phyloP scores from a whole-genome alignment of 2,329 filamentous ascomycete genomes.

The Colletotrichum horii region DNA sequence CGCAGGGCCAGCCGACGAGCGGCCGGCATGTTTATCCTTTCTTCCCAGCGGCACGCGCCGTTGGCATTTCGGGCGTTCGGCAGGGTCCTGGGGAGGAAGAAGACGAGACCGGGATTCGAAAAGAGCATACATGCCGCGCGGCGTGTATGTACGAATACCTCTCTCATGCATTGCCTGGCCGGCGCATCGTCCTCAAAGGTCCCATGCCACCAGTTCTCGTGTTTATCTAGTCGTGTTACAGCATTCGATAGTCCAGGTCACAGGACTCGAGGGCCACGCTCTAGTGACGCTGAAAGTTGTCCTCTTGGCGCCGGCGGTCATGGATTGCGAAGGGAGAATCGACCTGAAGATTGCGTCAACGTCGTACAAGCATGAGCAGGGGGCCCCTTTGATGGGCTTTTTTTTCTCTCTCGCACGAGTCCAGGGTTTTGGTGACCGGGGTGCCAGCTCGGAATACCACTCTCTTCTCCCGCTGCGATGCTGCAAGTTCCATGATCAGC shows the following conservation, averaged over 20 bases:
- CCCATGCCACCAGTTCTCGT: neutral
- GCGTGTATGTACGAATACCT: neutral
- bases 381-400: neutral
- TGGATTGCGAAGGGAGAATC: neutral
- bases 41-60: neutral
- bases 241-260: conserved; percentile 16
- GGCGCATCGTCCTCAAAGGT: neutral
- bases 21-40: neutral
- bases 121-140: neutral
- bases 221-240: conserved; percentile 12
- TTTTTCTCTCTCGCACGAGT: neutral
- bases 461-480: neutral
- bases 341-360: neutral
- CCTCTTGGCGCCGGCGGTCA: neutral
- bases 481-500: neutral
- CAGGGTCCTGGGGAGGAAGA: neutral
- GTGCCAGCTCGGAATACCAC: neutral
- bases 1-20: neutral
- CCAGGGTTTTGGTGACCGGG: neutral
- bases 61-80: neutral
- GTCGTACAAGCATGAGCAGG: neutral
- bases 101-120: neutral
- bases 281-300: neutral
- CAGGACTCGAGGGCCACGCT: neutral
- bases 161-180: neutral